Percentiles rank a stretch among this genome's conserved stretches.
Conservation (phyloP, 805 yeast genomes). For the Ogataea ganodermae region DNA sequence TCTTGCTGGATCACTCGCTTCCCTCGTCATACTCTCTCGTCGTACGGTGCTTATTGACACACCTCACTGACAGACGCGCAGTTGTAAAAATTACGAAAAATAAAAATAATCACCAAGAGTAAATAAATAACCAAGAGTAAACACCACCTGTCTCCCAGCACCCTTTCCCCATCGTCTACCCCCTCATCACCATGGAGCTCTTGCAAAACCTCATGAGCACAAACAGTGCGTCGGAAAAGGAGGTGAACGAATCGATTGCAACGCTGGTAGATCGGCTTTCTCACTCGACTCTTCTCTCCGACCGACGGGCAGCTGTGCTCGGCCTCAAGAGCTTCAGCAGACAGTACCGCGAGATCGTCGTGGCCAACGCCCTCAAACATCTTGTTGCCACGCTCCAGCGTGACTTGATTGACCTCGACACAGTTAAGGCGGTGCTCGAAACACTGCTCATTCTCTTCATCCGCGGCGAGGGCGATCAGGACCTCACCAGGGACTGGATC, state of each 20-base stretch:
- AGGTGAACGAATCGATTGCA: conserved; percentile 77
- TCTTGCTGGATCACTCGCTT: too few relatives aligned
- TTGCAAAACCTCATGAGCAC: conserved; percentile 38
- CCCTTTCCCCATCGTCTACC: neutral
- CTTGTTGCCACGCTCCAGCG: conserved; percentile 63
- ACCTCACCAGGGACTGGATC: conserved; percentile 66
- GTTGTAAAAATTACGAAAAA: too few relatives aligned
- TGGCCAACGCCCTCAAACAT: conserved; percentile 81
- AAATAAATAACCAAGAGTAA: too few relatives aligned
- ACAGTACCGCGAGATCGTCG: conserved; percentile 86
- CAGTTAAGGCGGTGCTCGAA: conserved; percentile 79
- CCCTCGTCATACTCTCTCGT: too few relatives aligned
- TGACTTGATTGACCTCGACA: conserved; percentile 66
- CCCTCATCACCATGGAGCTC: conserved; percentile 30
- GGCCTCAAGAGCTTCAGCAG: conserved; percentile 87
- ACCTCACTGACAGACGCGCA: too few relatives aligned
- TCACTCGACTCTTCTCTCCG: conserved; percentile 79
- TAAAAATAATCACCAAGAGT: too few relatives aligned
- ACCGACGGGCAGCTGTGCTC: conserved; percentile 87
- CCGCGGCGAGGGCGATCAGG: conserved; percentile 61
- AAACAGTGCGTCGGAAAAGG: conserved; percentile 38
- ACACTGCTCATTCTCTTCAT: conserved; percentile 81
- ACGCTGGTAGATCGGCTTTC: conserved; percentile 85
- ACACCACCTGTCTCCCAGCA: neutral
- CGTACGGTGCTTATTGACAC: too few relatives aligned